Percentiles rank a stretch among this genome's conserved stretches.
Evolutionary conservation across 108 stramenopile species (phyloP).

Genomic region (Nannochloropsis oceanica): DNA sequence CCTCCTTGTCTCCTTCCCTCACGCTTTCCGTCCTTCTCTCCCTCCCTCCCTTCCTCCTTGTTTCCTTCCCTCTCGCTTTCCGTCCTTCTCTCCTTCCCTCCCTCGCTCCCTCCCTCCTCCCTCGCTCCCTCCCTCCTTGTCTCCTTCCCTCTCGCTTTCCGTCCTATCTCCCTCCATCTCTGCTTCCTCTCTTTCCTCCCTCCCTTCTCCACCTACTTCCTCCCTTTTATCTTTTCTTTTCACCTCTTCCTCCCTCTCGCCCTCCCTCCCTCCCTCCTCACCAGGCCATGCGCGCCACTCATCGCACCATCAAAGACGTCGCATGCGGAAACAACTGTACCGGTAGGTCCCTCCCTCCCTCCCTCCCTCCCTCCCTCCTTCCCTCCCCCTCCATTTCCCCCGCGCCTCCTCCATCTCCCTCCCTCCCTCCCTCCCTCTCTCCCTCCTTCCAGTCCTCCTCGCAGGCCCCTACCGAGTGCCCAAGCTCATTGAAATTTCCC

Average conservation of each 20-base stretch:
- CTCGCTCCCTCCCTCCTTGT: neutral
- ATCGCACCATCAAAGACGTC: neutral
- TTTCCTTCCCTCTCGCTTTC: neutral
- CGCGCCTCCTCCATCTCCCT: neutral
- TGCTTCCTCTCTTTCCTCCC: neutral
- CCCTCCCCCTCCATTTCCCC: no score
- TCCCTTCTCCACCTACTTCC: neutral
- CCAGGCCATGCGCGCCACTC: neutral
- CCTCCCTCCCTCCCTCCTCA: neutral
- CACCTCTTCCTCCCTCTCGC: neutral
- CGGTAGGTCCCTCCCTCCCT: neutral
- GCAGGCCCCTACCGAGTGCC: neutral
- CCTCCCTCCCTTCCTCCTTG: no score
- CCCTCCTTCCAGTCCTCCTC: neutral
- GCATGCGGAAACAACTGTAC: constrained; percentile 29
- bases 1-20: no score
- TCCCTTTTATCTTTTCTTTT: neutral
- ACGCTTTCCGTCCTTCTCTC: no score
- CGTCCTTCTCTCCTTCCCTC: neutral
- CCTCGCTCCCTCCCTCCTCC: neutral
- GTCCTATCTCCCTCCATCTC: neutral
- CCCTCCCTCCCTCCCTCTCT: neutral
- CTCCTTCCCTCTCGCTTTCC: neutral
- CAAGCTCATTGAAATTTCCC: neutral
- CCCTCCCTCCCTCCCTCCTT: neutral